Base-by-base conservation (phyloP, 441 rosid genomes). In the Brassica balearica region DNA sequence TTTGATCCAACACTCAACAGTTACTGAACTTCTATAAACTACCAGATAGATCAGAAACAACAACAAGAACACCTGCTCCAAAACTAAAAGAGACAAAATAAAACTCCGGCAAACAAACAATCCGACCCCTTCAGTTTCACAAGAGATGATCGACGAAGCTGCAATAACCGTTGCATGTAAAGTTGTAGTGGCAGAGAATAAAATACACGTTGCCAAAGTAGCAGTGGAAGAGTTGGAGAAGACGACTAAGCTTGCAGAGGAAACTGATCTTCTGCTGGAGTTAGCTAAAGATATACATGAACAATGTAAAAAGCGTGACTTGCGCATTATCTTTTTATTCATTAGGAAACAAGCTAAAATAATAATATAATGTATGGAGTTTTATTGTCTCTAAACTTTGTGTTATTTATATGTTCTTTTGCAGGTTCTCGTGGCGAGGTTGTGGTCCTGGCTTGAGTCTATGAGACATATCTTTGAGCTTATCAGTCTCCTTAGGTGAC, bases 121-220 rank as follows among this genome's bases (percentile, higher is more conserved):
- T 73, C 81, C 55, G 19, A 46, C 69, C 4, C 72, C 74, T 15
- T 6, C 48, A 15, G 68, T 60, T 68, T 81, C 82, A 48, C 56
- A 71, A 29, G 91, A 84, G 80, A 83, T 84, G 17, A 75, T 88
- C 20, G 87, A 88, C 65, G 92, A 87, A 76, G 93, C 90, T 63
- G 89, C 96, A 55, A 59, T 71, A 4, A 73, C 91, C n/a, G 91
- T 90, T 22, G 96, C 93, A 6, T 88, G 81, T 82, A 91, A 85
- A 81, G 78, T 93, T 34, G 94, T 88, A 2, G 94, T 90, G 71
- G 95, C 93, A 74, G 97, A 91, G 80, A 88, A 90, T 77, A 87
- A 85, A 81, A 77, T 87, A 8, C 83, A 81, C 65, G 72, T 84
- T 65, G 89, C 93, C 53, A 90, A 84, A 38, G 87, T 84, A 77